Percentiles rank a stretch among this genome's conserved stretches.
Evolutionary conservation across 805 yeast genomes (phyloP).

Genomic region (Ogataea methylovora): DNA sequence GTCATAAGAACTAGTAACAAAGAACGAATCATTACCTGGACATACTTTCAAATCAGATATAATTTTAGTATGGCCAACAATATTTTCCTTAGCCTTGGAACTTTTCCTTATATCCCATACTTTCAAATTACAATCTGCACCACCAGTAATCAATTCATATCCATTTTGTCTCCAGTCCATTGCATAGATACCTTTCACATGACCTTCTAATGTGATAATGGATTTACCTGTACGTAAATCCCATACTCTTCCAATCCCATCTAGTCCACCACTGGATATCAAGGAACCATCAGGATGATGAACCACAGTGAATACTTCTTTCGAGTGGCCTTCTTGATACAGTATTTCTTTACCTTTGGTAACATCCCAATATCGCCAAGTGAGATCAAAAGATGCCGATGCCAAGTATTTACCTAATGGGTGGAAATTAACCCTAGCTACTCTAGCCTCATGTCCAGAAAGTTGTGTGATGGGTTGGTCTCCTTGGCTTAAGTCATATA

Average conservation of each 20-base stretch:
- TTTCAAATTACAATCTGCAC: conserved; percentile 73
- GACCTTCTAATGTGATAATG: conserved; percentile 54
- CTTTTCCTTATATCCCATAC: conserved; percentile 75
- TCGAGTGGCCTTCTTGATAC: conserved; percentile 82
- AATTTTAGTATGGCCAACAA: conserved; percentile 71
- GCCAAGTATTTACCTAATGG: conserved; percentile 52
- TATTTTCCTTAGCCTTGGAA: conserved; percentile 28
- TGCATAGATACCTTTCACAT: conserved; percentile 62
- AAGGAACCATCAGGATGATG: conserved; percentile 77
- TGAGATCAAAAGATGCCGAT: conserved; percentile 72
- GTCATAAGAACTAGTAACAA: conserved; percentile 68
- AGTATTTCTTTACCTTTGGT: conserved; percentile 39
- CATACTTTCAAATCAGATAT: conserved; percentile 60
- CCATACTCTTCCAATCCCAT: conserved; percentile 71
- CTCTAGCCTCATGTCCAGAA: conserved; percentile 47
- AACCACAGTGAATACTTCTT: conserved; percentile 54
- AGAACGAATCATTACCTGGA: conserved; percentile 30
- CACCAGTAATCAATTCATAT: conserved; percentile 68
- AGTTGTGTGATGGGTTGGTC: conserved; percentile 4
- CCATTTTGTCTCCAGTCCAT: conserved; percentile 76
- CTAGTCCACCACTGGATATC: conserved; percentile 70
- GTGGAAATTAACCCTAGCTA: conserved; percentile 56
- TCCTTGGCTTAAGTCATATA: conserved; percentile 2
- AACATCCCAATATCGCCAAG: conserved; percentile 88
- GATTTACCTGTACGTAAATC: conserved; percentile 75